phyloP scores from a whole-genome alignment of 2,329 filamentous ascomycete species.

The Aspergillus neoniger region DNA sequence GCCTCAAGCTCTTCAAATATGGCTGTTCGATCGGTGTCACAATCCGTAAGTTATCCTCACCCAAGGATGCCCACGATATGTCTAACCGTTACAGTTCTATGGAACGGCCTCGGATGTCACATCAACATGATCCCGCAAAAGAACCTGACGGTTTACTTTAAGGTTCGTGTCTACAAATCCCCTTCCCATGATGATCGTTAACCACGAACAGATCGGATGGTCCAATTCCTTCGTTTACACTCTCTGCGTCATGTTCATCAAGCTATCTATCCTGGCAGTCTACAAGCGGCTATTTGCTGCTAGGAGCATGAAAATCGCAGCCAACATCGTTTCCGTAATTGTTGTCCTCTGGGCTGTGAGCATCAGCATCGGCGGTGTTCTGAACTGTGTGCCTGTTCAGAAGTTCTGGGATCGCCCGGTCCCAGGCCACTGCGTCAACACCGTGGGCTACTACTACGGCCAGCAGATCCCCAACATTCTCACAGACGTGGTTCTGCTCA shows the following conservation, averaged over 20 bases:
- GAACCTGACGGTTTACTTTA: slow-evolving; percentile 27
- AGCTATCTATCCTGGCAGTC: slow-evolving; percentile 2
- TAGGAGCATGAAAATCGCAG: background rate
- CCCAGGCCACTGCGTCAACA: slow-evolving; percentile 29
- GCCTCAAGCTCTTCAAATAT: slow-evolving; percentile 30
- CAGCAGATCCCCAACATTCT: slow-evolving; percentile 35
- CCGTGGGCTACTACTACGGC: slow-evolving; percentile 31
- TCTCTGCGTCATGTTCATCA: slow-evolving; percentile 2
- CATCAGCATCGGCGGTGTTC: background rate
- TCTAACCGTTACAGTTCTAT: slow-evolving; percentile 22
- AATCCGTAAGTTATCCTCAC: slow-evolving; percentile 22
- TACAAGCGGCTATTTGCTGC: slow-evolving; percentile 5
- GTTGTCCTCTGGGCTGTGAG: background rate
- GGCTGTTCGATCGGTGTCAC: slow-evolving; percentile 31
- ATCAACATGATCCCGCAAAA: slow-evolving; percentile 29
- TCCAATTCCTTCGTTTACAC: slow-evolving; percentile 33
- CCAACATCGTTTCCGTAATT: background rate
- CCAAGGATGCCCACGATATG: background rate
- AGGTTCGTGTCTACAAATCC: slow-evolving; percentile 17
- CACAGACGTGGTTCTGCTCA: slow-evolving; percentile 30
- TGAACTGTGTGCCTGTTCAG: slow-evolving; percentile 2
- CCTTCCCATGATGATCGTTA: background rate
- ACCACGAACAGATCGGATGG: slow-evolving; percentile 27
- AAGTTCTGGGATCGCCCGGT: slow-evolving; percentile 31
- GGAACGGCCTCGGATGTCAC: slow-evolving; percentile 32